A percentile compares a stretch with the other conserved stretches of the same genome.
These are phyloP conservation scores for Mucor racemosus DNA, from an alignment of 371 early-diverging fungal species.

Conservation along the genomic window DNA sequence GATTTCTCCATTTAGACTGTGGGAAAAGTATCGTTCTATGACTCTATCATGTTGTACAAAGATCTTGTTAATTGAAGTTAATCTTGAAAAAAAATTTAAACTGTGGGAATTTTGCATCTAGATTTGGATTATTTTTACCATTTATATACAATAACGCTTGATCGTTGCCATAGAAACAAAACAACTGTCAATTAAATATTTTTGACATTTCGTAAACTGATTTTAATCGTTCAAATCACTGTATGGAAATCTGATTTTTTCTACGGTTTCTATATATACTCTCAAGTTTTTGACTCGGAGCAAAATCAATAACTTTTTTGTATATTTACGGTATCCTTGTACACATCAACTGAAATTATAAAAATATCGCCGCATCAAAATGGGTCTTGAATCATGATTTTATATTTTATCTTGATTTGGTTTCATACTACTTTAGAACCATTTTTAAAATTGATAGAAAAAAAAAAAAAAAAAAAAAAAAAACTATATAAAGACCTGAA, in stretches of 20 bases:
- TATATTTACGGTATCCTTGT: neutral
- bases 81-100: constrained; percentile 6
- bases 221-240: neutral
- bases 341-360: neutral
- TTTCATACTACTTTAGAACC: constrained; percentile 3
- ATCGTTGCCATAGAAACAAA: neutral
- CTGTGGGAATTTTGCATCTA: constrained; percentile 2
- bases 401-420: neutral
- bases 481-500: neutral
- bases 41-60: neutral
- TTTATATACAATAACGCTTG: neutral
- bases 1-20: neutral
- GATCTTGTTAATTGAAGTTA: neutral
- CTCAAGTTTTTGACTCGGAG: constrained; percentile 1
- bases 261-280: neutral
- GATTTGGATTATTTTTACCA: neutral
- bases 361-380: neutral
- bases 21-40: neutral
- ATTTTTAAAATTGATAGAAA: neutral
- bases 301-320: neutral
- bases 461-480: neutral
- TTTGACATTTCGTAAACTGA: neutral
- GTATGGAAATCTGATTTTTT: neutral
- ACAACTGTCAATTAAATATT: neutral
- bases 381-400: neutral